These are phyloP conservation scores for Claviceps citrina DNA, from an alignment of 2,329 filamentous ascomycete species.

Conservation along the genomic window DNA sequence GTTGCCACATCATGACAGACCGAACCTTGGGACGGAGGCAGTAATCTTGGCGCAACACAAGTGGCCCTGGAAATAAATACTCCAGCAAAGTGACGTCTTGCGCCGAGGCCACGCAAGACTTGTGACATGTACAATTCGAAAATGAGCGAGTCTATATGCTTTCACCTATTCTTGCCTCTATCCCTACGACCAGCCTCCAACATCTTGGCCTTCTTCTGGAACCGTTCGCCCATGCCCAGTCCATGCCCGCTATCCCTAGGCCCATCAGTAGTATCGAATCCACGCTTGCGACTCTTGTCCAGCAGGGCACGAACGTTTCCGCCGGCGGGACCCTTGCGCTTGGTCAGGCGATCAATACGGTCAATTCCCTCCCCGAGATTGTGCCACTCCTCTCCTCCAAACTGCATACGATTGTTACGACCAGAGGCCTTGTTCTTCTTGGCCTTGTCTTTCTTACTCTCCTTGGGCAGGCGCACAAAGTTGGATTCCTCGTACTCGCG, in stretches of 20 bases:
- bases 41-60: too few species aligned
- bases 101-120: too few species aligned
- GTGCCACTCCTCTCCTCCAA: slow-evolving; percentile 87
- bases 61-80: too few species aligned
- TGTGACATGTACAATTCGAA: background rate
- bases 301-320: slow-evolving; percentile 45
- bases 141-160: background rate
- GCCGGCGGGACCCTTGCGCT: slow-evolving; percentile 43
- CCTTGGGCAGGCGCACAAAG: slow-evolving; percentile 70
- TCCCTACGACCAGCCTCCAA: slow-evolving; percentile 31
- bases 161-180: slow-evolving; percentile 25
- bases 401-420: slow-evolving; percentile 44
- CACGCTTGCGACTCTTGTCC: slow-evolving; percentile 77
- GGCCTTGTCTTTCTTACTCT: slow-evolving; percentile 72
- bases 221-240: slow-evolving; percentile 55
- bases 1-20: too few species aligned
- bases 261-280: slow-evolving; percentile 51
- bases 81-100: too few species aligned
- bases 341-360: slow-evolving; percentile 70
- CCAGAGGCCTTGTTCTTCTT: slow-evolving; percentile 43
- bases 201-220: slow-evolving; percentile 52
- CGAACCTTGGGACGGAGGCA: too few species aligned
- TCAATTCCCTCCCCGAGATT: slow-evolving; percentile 73
- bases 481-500: slow-evolving; percentile 84
- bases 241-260: slow-evolving; percentile 46